Evolutionary conservation across 768 basidiomycete genomes (phyloP).

Genomic region (Termitomyces bulborhizus): DNA sequence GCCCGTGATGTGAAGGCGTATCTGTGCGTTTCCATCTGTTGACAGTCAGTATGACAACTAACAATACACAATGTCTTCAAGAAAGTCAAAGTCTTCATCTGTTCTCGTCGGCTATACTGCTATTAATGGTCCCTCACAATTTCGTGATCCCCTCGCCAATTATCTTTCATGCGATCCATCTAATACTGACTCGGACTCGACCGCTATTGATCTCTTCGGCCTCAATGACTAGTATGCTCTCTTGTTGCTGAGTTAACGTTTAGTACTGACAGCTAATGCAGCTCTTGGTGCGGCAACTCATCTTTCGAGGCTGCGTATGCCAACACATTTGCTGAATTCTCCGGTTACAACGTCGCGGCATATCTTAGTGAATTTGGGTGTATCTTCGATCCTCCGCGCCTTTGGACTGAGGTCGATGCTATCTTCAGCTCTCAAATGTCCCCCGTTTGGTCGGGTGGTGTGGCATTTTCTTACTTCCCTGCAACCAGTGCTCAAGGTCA

Average conservation of each 20-base stretch:
- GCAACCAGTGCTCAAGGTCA: conserved; percentile 63
- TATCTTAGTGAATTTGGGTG: conserved; percentile 92
- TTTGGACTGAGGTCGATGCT: conserved; percentile 76
- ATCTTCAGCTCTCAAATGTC: conserved; percentile 72
- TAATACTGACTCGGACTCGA: conserved; percentile 42
- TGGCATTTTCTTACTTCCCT: conserved; percentile 90
- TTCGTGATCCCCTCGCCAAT: conserved; percentile 62
- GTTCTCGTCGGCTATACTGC: conserved; percentile 82
- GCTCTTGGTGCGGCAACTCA: conserved; percentile 78
- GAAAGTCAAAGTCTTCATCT: conserved; percentile 55
- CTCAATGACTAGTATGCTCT: conserved; percentile 75
- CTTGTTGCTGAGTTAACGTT: background rate
- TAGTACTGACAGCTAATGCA: conserved; percentile 22
- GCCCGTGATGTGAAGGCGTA: conserved; percentile 86
- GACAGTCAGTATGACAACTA: background rate
- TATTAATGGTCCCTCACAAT: conserved; percentile 64
- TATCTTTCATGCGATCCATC: conserved; percentile 75
- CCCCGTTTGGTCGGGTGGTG: conserved; percentile 79
- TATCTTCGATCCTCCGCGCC: conserved; percentile 50
- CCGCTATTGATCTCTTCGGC: conserved; percentile 80
- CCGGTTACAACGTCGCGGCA: conserved; percentile 68
- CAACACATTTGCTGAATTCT: conserved; percentile 45
- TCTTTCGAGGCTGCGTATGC: conserved; percentile 54
- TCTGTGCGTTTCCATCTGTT: conserved; percentile 42
- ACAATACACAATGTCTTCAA: conserved; percentile 18